Evolutionary conservation across 176 grass and related monocot genomes (phyloP).

Genomic region (Ensete ventricosum): DNA sequence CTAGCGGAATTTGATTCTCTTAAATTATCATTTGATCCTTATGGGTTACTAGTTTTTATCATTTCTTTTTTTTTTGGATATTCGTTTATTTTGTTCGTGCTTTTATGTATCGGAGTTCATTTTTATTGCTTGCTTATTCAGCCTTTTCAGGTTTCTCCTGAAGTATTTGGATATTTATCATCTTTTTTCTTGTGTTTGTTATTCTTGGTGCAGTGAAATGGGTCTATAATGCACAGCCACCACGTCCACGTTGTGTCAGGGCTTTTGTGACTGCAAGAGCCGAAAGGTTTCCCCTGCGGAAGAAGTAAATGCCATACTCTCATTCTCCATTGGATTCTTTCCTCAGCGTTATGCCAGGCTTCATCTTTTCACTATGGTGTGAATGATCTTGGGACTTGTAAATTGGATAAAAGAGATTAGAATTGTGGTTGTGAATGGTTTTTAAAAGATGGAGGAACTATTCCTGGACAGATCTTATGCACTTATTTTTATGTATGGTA

Average conservation of each 20-base stretch:
- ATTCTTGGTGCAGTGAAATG: conserved; percentile 31
- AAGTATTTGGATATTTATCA: background rate
- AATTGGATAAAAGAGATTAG: too few relatives aligned
- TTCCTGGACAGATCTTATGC: too few relatives aligned
- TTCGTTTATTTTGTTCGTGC: too few relatives aligned
- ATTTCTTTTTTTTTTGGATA: too few relatives aligned
- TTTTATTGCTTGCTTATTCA: background rate
- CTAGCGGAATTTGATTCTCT: too few relatives aligned
- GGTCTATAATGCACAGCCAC: conserved; percentile 7
- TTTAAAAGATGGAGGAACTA: too few relatives aligned
- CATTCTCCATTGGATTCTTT: background rate
- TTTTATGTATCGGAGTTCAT: too few relatives aligned
- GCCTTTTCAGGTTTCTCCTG: background rate
- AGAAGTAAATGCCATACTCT: conserved; percentile 42
- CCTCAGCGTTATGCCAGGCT: background rate
- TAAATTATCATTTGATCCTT: too few relatives aligned
- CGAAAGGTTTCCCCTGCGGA: conserved; percentile 47
- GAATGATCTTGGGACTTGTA: background rate
- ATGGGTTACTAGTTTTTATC: too few relatives aligned
- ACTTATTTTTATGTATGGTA: too few relatives aligned
- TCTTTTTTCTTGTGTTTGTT: conserved; percentile 16
- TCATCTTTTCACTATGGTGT: background rate
- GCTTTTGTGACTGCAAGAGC: conserved; percentile 34
- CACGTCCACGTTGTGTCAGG: conserved; percentile 26
- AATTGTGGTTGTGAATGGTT: too few relatives aligned